A percentile compares a stretch with the other conserved stretches of the same genome.
Conservation (phyloP, 2,329 filamentous ascomycete genomes). For the Hysterium pulicare region DNA sequence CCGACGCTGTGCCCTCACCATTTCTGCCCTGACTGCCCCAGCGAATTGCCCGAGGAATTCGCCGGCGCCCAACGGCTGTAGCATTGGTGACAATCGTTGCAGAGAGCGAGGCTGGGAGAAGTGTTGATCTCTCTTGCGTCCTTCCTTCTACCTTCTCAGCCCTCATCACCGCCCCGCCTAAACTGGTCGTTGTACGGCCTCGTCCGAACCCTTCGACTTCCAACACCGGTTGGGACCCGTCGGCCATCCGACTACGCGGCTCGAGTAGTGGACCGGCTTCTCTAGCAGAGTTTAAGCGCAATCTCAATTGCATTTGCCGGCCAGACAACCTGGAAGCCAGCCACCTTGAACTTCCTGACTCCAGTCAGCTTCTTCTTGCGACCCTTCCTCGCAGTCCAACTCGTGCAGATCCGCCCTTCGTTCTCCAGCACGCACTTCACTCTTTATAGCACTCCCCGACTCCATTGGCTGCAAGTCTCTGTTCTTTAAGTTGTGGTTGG, state of each 20-base stretch:
- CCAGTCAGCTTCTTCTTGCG: slow-evolving; percentile 8
- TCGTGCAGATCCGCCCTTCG: neutral
- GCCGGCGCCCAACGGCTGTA: slow-evolving; percentile 14
- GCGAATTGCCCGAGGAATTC: slow-evolving; percentile 14
- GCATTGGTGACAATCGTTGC: neutral
- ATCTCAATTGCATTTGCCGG: neutral
- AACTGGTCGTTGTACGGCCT: too few relatives aligned
- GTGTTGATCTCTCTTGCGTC: neutral
- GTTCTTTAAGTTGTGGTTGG: slow-evolving; percentile 11
- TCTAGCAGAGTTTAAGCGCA: slow-evolving; percentile 6
- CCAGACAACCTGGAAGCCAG: slow-evolving; percentile 5
- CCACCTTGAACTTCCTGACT: slow-evolving; percentile 11
- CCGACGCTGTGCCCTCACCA: slow-evolving; percentile 26
- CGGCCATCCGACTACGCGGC: neutral
- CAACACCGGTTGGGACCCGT: too few relatives aligned
- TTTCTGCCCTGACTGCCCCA: slow-evolving; percentile 20
- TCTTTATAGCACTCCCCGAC: too few relatives aligned
- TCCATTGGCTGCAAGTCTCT: slow-evolving; percentile 12
- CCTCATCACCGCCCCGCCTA: neutral
- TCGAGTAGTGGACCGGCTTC: slow-evolving; percentile 1
- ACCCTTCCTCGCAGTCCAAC: neutral
- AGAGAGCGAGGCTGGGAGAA: slow-evolving; percentile 2
- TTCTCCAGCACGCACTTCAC: neutral
- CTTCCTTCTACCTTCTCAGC: neutral
- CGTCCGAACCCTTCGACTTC: too few relatives aligned